phyloP scores from a whole-genome alignment of 495 filamentous ascomycete genomes.

The Talaromyces wortmannii region DNA sequence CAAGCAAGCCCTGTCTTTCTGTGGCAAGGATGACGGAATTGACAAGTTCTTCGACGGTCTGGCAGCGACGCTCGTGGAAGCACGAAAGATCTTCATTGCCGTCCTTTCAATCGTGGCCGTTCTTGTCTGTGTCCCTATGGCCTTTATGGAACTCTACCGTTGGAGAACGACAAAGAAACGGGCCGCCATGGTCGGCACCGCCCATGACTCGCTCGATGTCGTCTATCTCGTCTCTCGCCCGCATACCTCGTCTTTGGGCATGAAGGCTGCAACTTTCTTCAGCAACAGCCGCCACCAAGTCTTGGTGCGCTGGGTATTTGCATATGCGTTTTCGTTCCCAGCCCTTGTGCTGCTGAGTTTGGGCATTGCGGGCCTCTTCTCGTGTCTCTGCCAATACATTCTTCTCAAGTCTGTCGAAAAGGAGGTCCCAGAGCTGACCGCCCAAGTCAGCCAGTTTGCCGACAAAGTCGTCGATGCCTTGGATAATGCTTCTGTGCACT shows the following conservation, averaged over 20 bases:
- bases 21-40: conserved; percentile 76
- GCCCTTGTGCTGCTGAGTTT: conserved; percentile 85
- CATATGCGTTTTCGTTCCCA: conserved; percentile 77
- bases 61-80: conserved; percentile 47
- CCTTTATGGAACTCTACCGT: conserved; percentile 69
- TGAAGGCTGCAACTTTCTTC: conserved; percentile 66
- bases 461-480: conserved; percentile 68
- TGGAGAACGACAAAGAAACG: conserved; percentile 68
- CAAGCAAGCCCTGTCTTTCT: conserved; percentile 80
- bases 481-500: conserved; percentile 64
- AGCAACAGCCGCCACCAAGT: conserved; percentile 59
- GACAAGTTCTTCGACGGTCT: conserved; percentile 78
- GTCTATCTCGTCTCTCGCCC: conserved; percentile 83
- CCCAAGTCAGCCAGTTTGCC: conserved; percentile 75
- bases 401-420: conserved; percentile 66
- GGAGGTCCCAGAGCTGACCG: conserved; percentile 66
- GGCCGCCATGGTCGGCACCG: conserved; percentile 55
- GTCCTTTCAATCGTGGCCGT: conserved; percentile 64
- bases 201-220: conserved; percentile 78
- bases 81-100: conserved; percentile 67
- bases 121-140: conserved; percentile 68
- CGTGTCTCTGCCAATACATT: conserved; percentile 79
- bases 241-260: conserved; percentile 60
- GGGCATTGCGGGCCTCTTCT: conserved; percentile 75
- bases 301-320: conserved; percentile 74